Evolutionary conservation across 2,329 filamentous ascomycete species (phyloP), one percentile per base, ranked within the genome.

Genomic region (Aspergillus puulaauensis): DNA sequence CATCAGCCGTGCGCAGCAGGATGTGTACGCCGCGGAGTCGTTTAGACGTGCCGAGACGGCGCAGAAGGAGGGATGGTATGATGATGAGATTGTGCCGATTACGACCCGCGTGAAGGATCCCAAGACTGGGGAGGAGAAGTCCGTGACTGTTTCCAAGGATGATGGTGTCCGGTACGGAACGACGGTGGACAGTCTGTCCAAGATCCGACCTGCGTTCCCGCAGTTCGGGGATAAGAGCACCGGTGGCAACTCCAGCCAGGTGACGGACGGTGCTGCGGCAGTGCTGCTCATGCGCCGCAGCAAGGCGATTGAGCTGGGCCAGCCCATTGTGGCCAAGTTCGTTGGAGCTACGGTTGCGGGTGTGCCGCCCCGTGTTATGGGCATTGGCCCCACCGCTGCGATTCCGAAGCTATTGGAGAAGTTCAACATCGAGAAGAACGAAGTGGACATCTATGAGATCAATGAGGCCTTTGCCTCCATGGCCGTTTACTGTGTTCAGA

Each of bases 381-480:
- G 93, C 63, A 96, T 98, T 65, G 79, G 79, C 8, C 79, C 79
- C 33, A 77, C 78, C 9, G 75, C 85, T 64, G 85, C 85, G 19
- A 86, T 88, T 61, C 86, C 85, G 61, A 99, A 99, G 85, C 86
- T 99, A 31, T 84, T 99, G 46, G 77, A 78, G 70, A 88, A 95
- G 79, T 87, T 89, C 83, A 86, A 89, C 76, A 77, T 99, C 60
- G 85, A 83, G 23, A 80, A 96, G 54, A 84, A 88, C 58, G 95
- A 98, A 68, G 85, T 95, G 61, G 95, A 99, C 71, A 83, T 98
- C 37, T 82, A 93, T 66, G 95, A 98, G 83, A 79, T 99, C 72
- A 99, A 99, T 80, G 95, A 99, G 83, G 95, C 95, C 1, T 99
- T 99, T 70, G 93, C 93, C 21, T 95, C 90, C 52, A 98, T 98